These are phyloP conservation scores for Colletotrichum aenigma DNA, from an alignment of 2,329 filamentous ascomycete species.

Conservation along the genomic window DNA sequence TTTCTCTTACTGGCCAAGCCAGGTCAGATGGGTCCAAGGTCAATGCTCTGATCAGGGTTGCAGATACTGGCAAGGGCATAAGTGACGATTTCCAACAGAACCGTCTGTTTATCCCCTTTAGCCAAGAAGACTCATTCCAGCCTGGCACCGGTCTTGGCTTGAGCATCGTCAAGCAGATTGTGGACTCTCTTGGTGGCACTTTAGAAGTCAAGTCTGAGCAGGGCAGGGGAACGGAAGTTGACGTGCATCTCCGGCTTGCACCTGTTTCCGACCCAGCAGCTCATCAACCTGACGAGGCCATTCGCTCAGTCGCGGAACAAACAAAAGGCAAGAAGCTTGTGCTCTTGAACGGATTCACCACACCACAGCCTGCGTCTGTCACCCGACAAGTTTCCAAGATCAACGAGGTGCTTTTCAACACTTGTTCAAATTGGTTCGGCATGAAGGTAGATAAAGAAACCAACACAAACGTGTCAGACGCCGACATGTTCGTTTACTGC, in stretches of 20 bases:
- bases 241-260: constrained; percentile 48
- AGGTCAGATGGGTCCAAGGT: constrained; percentile 24
- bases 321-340: constrained; percentile 23
- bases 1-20: constrained; percentile 34
- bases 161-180: constrained; percentile 65
- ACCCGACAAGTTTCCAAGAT: constrained; percentile 25
- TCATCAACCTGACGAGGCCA: constrained; percentile 20
- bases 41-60: constrained; percentile 48
- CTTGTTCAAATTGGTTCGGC: constrained; percentile 36
- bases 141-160: constrained; percentile 67
- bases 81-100: constrained; percentile 64
- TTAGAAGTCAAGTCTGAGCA: constrained; percentile 61
- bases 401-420: constrained; percentile 31
- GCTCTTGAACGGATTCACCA: constrained; percentile 20
- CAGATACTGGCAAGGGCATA: constrained; percentile 70
- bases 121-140: constrained; percentile 65
- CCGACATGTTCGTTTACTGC: constrained; percentile 30
- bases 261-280: constrained; percentile 11
- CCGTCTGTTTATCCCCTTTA: constrained; percentile 65
- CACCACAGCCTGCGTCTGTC: background rate
- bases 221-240: constrained; percentile 59
- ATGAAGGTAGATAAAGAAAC: constrained; percentile 30
- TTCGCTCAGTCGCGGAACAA: constrained; percentile 8
- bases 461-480: background rate
- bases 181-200: constrained; percentile 62